Percentiles rank a stretch among this genome's conserved stretches.
Evolutionary conservation across 306 rosid species (phyloP).

Genomic region (Vigna unguiculata): DNA sequence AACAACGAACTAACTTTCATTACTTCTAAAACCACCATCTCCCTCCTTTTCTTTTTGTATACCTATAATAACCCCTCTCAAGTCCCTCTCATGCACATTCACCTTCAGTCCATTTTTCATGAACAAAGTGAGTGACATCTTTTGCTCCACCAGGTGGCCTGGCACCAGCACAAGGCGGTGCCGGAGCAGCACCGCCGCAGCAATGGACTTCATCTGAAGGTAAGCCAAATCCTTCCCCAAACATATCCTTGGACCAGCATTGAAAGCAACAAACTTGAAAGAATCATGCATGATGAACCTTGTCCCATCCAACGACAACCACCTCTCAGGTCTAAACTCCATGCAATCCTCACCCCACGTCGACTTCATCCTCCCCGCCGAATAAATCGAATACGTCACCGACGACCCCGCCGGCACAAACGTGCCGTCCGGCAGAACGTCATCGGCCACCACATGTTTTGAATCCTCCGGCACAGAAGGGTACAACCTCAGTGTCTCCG

Average conservation of each 20-base stretch:
- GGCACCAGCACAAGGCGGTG: conserved; percentile 70
- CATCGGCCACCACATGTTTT: conserved; percentile 76
- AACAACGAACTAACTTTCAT: conserved; percentile 41
- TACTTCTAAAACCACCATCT: conserved; percentile 35
- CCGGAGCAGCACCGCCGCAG: conserved; percentile 79
- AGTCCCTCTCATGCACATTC: conserved; percentile 66
- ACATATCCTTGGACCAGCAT: conserved; percentile 96
- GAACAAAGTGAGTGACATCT: conserved; percentile 88
- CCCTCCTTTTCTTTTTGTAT: conserved; percentile 45
- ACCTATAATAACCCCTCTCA: conserved; percentile 56
- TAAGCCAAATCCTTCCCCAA: conserved; percentile 91
- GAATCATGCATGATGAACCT: conserved; percentile 68
- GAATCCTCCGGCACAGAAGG: conserved; percentile 95
- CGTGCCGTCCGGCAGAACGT: conserved; percentile 78
- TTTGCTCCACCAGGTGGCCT: conserved; percentile 84
- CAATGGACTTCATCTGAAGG: conserved; percentile 88
- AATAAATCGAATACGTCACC: conserved; percentile 80
- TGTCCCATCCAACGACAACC: conserved; percentile 72
- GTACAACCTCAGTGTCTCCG: conserved; percentile 81
- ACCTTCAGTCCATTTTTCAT: conserved; percentile 92
- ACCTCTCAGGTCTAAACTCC: conserved; percentile 82
- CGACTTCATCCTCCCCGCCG: conserved; percentile 75
- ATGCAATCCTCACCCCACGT: conserved; percentile 93
- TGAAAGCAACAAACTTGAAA: conserved; percentile 85
- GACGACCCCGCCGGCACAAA: conserved; percentile 89